These are phyloP conservation scores for Paecilomyces sp. DNA, from an alignment of 2,329 filamentous ascomycete genomes.

Conservation along the genomic window DNA sequence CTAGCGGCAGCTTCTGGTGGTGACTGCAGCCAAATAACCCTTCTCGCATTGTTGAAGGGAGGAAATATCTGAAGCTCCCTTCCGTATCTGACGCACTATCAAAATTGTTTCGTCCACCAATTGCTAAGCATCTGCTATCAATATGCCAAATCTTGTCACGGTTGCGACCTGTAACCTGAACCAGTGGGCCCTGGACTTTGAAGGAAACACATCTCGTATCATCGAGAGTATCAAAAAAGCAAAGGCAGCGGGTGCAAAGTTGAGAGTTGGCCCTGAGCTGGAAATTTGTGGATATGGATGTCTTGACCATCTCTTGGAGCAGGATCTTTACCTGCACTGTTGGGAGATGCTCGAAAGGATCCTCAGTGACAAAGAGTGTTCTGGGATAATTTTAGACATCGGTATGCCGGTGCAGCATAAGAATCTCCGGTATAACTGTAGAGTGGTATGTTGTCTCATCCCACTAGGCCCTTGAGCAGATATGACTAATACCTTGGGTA, in stretches of 20 bases:
- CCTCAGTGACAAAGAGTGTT: constrained; percentile 48
- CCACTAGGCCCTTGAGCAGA: neutral
- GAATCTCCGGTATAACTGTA: constrained; percentile 54
- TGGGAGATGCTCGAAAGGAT: constrained; percentile 57
- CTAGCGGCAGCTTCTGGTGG: neutral
- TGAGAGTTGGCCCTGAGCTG: constrained; percentile 49
- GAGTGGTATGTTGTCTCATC: neutral
- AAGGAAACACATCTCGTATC: constrained; percentile 57
- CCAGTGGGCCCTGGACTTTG: constrained; percentile 47
- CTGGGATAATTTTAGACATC: constrained; percentile 39
- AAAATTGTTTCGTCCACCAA: neutral
- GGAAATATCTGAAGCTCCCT: neutral
- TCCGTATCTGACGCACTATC: neutral
- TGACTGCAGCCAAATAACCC: neutral
- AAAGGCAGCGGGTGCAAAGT: constrained; percentile 48
- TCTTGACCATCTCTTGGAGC: constrained; percentile 57
- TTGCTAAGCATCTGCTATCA: neutral
- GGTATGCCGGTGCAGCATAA: constrained; percentile 37
- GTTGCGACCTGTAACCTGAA: constrained; percentile 11
- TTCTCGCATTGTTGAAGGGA: neutral
- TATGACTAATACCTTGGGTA: constrained; percentile 36
- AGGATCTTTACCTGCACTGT: constrained; percentile 46
- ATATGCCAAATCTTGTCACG: constrained; percentile 8
- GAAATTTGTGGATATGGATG: constrained; percentile 49
- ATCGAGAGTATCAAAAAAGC: constrained; percentile 53